Conservation (phyloP, 148 eudicot genomes). For the Fagopyrum tataricum region DNA sequence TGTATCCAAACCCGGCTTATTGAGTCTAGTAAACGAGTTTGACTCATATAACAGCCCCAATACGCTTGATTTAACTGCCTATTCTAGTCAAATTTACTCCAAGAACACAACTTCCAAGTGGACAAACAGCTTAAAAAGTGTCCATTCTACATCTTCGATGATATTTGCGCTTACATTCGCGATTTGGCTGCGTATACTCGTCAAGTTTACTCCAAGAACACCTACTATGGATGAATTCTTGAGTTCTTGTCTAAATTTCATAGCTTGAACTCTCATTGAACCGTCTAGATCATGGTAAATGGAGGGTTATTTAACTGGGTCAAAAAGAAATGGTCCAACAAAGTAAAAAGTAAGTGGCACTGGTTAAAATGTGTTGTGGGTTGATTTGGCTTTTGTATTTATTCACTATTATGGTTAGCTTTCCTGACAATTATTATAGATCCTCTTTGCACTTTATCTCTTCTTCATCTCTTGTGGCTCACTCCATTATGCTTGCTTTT, state of each 20-base stretch:
- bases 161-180: no score
- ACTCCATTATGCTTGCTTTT: slow-evolving; percentile 8
- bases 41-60: no score
- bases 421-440: slow-evolving; percentile 9
- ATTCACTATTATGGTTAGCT: neutral
- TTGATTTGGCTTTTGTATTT: neutral
- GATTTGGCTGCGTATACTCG: no score
- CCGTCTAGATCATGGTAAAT: slow-evolving; percentile 5
- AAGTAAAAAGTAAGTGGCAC: slow-evolving; percentile 4
- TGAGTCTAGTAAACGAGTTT: no score
- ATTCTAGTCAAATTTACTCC: no score
- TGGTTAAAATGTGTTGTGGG: neutral
- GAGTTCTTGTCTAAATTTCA: neutral
- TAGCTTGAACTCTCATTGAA: neutral
- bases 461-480: slow-evolving; percentile 1
- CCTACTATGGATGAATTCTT: neutral
- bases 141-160: no score
- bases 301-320: neutral
- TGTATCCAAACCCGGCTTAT: no score
- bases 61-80: no score
- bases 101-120: no score
- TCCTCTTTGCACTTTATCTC: slow-evolving; percentile 1
- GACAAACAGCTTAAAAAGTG: no score
- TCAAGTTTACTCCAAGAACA: no score
- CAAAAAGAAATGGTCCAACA: slow-evolving; percentile 8